phyloP scores from a whole-genome alignment of 352 stramenopile genomes.

The Phytophthora pisi region DNA sequence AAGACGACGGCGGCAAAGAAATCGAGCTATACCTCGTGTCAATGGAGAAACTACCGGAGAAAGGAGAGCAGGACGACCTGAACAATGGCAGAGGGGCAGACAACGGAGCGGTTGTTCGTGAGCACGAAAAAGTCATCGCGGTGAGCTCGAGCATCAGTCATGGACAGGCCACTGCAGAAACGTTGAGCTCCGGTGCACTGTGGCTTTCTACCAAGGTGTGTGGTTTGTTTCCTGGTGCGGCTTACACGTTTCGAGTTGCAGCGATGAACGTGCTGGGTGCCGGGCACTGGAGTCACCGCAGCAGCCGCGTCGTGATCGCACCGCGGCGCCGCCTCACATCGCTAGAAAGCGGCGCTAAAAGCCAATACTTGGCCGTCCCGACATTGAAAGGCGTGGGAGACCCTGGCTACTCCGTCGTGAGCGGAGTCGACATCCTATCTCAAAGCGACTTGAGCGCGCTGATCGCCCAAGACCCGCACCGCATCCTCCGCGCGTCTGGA shows the following conservation, averaged over 20 bases:
- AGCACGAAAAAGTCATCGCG: constrained; percentile 39
- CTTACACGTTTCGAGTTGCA: constrained; percentile 64
- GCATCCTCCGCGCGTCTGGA: constrained; percentile 30
- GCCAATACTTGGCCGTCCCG: constrained; percentile 28
- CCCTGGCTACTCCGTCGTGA: constrained; percentile 41
- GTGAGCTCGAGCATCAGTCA: constrained; percentile 22
- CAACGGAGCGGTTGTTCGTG: constrained; percentile 20
- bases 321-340: constrained; percentile 6
- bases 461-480: constrained; percentile 27
- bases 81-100: constrained; percentile 30
- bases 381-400: constrained; percentile 59
- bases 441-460: constrained; percentile 34
- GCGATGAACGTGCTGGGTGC: constrained; percentile 68
- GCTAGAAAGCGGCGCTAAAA: constrained; percentile 7
- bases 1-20: constrained; percentile 58
- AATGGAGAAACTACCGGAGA: constrained; percentile 27
- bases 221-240: constrained; percentile 45
- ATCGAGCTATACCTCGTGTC: constrained; percentile 53
- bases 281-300: constrained; percentile 57
- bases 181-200: constrained; percentile 18
- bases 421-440: constrained; percentile 32
- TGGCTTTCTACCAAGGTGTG: constrained; percentile 53
- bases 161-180: constrained; percentile 19
- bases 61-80: constrained; percentile 20
- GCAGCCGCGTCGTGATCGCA: constrained; percentile 30